Percentiles rank a stretch among this genome's conserved stretches.
Evolutionary conservation across 192 early-diverging fungal species (phyloP).

Genomic region (Coemansia nantahalensis): DNA sequence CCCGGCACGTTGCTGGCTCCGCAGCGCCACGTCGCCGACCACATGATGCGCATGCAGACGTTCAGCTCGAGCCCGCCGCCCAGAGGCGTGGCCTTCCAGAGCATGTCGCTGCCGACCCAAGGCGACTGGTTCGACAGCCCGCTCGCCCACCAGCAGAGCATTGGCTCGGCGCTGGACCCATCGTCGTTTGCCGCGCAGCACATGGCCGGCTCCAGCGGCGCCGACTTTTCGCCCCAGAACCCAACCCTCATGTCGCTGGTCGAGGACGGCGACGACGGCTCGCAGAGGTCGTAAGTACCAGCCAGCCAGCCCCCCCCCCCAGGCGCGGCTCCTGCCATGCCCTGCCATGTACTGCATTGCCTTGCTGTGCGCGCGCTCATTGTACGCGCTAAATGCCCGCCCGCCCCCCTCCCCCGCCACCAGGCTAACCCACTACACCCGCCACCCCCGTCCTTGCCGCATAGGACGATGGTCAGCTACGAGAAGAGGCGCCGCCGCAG

Average conservation of each 20-base stretch:
- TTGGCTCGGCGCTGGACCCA: slow-evolving; percentile 56
- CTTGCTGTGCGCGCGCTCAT: no score
- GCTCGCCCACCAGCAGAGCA: slow-evolving; percentile 55
- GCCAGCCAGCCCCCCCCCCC: not conserved
- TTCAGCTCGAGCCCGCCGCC: slow-evolving; percentile 39
- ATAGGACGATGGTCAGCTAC: slow-evolving; percentile 43
- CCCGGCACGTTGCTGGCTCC: slow-evolving; percentile 35
- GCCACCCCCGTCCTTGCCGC: not conserved
- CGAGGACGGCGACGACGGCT: slow-evolving; percentile 37
- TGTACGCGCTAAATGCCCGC: not conserved
- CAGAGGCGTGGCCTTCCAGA: slow-evolving; percentile 52
- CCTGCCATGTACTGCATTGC: no score
- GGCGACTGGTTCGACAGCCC: slow-evolving; percentile 53
- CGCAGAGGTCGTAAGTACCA: slow-evolving; percentile 45
- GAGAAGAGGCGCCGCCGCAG: slow-evolving; percentile 91
- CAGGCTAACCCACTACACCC: no score
- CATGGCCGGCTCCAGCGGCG: slow-evolving; percentile 25
- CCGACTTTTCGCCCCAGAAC: slow-evolving; percentile 48
- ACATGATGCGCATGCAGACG: slow-evolving; percentile 43
- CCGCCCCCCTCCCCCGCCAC: not conserved
- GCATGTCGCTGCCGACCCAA: slow-evolving; percentile 59
- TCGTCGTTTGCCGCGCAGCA: slow-evolving; percentile 44
- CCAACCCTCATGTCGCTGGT: slow-evolving; percentile 50
- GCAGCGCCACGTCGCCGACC: slow-evolving; percentile 30
- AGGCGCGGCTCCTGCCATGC: no score